Evolutionary conservation across 2,329 filamentous ascomycete genomes (phyloP), one percentile per base, ranked within the genome.

Genomic region (Nemania diffusa): DNA sequence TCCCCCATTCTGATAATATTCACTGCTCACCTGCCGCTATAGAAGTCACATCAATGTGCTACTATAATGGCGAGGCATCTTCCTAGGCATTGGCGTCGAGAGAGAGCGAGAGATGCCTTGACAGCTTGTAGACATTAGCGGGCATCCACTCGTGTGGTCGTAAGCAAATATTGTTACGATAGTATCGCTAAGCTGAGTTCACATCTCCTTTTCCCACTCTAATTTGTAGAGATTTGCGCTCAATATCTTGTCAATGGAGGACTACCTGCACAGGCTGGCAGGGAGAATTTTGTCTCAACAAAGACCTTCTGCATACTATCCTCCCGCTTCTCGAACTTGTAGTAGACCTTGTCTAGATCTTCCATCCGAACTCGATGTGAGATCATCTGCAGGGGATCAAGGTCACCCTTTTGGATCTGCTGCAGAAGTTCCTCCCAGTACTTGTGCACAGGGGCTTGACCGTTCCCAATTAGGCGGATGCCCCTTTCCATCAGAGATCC

Each of bases 401-500:
- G 87, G 70, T 90, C 84, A 34, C 89, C 88, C 24, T 83, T 84
- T 73, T 90, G 85, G 68, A 97, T 91, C 79, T 83, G 81, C 68
- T 86, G 81, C 52, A 96, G 83, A n/a, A 97, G 83, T 3, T 92
- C 86, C 26, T 93, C 84, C 93, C 92, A 97, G 81, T 97, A 96
- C 74, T 90, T 87, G 74, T 95, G 92, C 0, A 97, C 92, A 0
- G 93, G 93, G 0, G 87, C 87, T 73, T 90, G 87, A 1, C 87
- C 87, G 73, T 88, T 88, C 20, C 88, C 87, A 50, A 89, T 94
- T 51, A 97, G 85, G 1, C 92, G 90, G 72, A 97, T 88, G n/a
- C 93, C 93, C 34, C 92, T 89, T 80, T 97, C 89, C 93, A 97
- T 97, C 15, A 97, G 77, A 0, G 92, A 90, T 9, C 93, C 92